Evolutionary conservation across 202 grass and related monocot genomes (phyloP), one percentile per base, ranked within the genome.

Genomic region (Setaria viridis): DNA sequence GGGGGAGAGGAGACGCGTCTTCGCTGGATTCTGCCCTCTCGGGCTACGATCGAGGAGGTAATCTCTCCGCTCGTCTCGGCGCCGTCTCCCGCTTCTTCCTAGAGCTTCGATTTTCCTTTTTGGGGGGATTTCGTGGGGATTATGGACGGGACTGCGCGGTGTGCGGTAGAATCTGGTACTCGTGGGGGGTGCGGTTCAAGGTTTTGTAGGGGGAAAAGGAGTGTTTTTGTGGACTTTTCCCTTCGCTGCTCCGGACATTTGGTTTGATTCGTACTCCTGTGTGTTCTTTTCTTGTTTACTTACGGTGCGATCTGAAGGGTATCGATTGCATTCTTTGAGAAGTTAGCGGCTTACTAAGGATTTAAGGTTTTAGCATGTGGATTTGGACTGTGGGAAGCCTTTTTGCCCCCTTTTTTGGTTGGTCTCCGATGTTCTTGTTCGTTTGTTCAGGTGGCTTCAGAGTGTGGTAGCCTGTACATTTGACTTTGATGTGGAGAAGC

Each of bases 11-110:
- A 79, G 20, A 50, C 41, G 63, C 29, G 4, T 42, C 51, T 39
- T 29, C 6, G 17, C 51, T 37, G 72, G 83, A 32, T 9, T 72
- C 45, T 56, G 1, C 25, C 35, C 16, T 11, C 37, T 21, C 33
- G 16, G 30, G 77, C 81, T 85, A 77, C 77, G 55, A 11, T 81
- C 72, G 77, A 88, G 72, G 89, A 91, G 89, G 89, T 91, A 91
- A 85, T 30, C 76, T 48, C 56, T 74, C 77, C 47, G 62, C 32
- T 16, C 69, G 1, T 79, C 62, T 41, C 64, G 19, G 78, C 59
- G 21, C 56, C 43, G 12, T 43, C 9, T 80, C 51, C 2, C 7
- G 48, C 46, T 41, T 70, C 47, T 50, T 4, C 0, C 37, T 45
- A 7, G 46, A 54, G 80, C 35, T 42, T 69, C 15, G 15, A 41